A percentile compares a stretch with the other conserved stretches of the same genome.
Conservation (phyloP, 176 grass and related monocot species). For the Sorghum bicolor region Sorghum_bicolor_NCBIv3 NC_012878.2:379001-379500, state of each 20-base stretch:
- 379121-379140: slow-evolving; percentile 17
- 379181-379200: slow-evolving; percentile 31
- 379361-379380: not conserved
- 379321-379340: not conserved
- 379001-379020: not conserved
- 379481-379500: not conserved
- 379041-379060: slow-evolving; percentile 1
- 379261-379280: slow-evolving; percentile 71
- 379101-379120: slow-evolving; percentile 39
- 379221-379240: slow-evolving; percentile 52
- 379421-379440: slow-evolving; percentile 1
- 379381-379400: not conserved
- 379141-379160: slow-evolving; percentile 20
- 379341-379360: not conserved
- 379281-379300: slow-evolving; percentile 58
- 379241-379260: slow-evolving; percentile 62
- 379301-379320: not conserved
- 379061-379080: not conserved
- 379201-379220: slow-evolving; percentile 72
- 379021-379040: not conserved
- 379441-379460: not conserved
- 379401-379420: not conserved
- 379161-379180: slow-evolving; percentile 22
- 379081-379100: not conserved
- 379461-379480: not conserved